Evolutionary conservation across 331 rosid genomes (phyloP).

Genomic region (Saraca asoca): DNA sequence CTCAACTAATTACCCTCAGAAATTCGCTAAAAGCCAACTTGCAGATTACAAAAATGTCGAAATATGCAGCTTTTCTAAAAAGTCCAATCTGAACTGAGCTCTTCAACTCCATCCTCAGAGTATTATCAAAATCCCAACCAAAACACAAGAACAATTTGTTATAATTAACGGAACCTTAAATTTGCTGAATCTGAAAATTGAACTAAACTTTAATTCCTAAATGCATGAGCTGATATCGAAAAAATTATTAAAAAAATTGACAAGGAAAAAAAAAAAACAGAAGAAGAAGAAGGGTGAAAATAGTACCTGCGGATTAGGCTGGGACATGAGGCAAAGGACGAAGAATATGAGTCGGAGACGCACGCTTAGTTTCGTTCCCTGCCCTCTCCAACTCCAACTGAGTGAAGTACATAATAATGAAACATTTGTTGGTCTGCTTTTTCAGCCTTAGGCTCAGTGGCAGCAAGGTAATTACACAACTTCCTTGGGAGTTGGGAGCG

Average conservation of each 20-base stretch:
- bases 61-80: background rate
- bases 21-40: background rate
- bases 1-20: background rate
- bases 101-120: too few relatives aligned
- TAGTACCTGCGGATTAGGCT: background rate
- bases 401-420: too few relatives aligned
- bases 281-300: background rate
- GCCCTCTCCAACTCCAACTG: background rate
- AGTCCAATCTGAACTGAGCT: background rate
- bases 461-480: too few relatives aligned
- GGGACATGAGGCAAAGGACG: slow-evolving; percentile 23
- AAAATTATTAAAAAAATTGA: too few relatives aligned
- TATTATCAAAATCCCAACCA: too few relatives aligned
- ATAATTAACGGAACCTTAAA: too few relatives aligned
- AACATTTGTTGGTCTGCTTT: too few relatives aligned
- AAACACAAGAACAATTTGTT: too few relatives aligned
- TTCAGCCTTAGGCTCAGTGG: too few relatives aligned
- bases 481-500: too few relatives aligned
- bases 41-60: background rate
- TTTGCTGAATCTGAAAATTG: too few relatives aligned
- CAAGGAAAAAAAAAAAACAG: background rate
- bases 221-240: background rate
- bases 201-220: background rate
- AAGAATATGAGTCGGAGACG: background rate
- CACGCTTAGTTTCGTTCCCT: slow-evolving; percentile 5